These are phyloP conservation scores for Puccinellia tenuiflora DNA, from an alignment of 176 grass and related monocot species.

Conservation along the genomic window DNA sequence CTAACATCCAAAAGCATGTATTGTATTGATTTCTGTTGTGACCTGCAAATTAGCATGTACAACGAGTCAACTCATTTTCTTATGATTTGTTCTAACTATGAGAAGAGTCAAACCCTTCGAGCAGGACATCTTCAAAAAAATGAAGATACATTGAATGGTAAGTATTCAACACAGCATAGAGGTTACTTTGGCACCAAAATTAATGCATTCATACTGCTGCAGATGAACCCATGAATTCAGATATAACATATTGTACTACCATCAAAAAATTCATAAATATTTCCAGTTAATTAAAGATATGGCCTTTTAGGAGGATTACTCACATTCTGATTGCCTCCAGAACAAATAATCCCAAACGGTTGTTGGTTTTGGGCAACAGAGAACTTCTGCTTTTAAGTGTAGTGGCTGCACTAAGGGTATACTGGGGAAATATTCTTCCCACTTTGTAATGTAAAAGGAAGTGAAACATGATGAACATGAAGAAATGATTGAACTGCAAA, in stretches of 20 bases:
- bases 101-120: too few relatives aligned
- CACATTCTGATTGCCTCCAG: conserved; percentile 72
- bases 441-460: conserved; percentile 61
- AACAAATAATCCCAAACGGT: conserved; percentile 65
- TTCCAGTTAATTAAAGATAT: background rate
- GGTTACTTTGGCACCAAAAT: background rate
- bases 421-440: conserved; percentile 62
- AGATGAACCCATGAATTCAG: background rate
- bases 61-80: conserved; percentile 17
- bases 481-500: conserved; percentile 71
- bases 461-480: conserved; percentile 68
- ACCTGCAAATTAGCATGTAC: conserved; percentile 37
- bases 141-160: too few relatives aligned
- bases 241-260: background rate
- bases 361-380: conserved; percentile 59
- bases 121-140: too few relatives aligned
- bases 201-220: background rate
- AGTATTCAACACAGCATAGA: background rate
- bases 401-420: conserved; percentile 48
- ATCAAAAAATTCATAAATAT: background rate
- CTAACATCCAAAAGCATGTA: conserved; percentile 85
- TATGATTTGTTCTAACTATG: too few relatives aligned
- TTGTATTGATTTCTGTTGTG: conserved; percentile 78
- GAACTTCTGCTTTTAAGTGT: conserved; percentile 53
- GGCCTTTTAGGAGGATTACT: conserved; percentile 13